phyloP scores from a whole-genome alignment of 495 filamentous ascomycete genomes.

The Xylaria venustula region DNA sequence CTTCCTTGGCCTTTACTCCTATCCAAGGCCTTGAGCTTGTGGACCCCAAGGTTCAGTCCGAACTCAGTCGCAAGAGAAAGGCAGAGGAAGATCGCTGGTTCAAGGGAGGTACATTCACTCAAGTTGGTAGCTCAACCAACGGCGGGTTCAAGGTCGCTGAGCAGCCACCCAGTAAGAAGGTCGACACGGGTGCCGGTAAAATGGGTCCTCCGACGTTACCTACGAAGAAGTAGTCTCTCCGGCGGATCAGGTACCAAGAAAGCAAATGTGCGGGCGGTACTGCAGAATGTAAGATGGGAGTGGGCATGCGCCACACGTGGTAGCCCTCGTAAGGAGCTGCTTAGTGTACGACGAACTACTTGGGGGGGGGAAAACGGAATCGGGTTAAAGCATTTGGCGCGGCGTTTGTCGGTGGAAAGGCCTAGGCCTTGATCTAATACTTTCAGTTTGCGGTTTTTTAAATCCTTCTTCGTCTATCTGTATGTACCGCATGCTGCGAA shows the following conservation, averaged over 20 bases:
- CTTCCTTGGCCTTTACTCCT: constrained; percentile 87
- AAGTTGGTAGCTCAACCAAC: constrained; percentile 57
- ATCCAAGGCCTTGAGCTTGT: constrained; percentile 94
- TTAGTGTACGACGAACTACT: constrained; percentile 1
- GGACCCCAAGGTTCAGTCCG: constrained; percentile 86
- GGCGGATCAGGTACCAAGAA: background rate
- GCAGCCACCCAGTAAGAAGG: constrained; percentile 61
- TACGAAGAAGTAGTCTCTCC: constrained; percentile 19
- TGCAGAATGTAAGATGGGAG: background rate
- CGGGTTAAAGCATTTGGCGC: background rate
- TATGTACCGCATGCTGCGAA: too few species aligned
- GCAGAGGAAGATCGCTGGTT: constrained; percentile 96
- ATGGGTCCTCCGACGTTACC: constrained; percentile 36
- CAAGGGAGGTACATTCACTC: constrained; percentile 92
- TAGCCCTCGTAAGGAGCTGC: background rate
- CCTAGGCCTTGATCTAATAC: background rate
- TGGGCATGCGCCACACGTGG: background rate
- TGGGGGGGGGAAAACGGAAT: background rate
- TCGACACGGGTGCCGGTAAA: constrained; percentile 52
- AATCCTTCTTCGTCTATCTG: too few species aligned
- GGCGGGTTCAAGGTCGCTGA: constrained; percentile 56
- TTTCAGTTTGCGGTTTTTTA: too few species aligned
- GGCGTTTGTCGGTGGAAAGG: constrained; percentile 11
- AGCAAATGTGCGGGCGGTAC: background rate
- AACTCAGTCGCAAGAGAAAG: constrained; percentile 80